Evolutionary conservation across 331 rosid species (phyloP).

Genomic region (Saraca asoca): DNA sequence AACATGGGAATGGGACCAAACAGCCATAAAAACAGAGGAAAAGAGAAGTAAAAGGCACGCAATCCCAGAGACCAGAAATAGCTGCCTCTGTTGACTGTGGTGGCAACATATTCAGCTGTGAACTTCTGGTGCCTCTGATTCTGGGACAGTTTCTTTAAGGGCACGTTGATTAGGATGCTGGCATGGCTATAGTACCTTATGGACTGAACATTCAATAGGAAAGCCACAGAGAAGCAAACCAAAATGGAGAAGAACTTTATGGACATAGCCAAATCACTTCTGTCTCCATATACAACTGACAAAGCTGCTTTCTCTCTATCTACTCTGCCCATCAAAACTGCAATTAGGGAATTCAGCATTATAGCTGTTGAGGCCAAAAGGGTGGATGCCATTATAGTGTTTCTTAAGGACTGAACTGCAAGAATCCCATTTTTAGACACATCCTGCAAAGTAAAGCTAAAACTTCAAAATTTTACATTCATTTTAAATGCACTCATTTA

Average conservation of each 20-base stretch:
- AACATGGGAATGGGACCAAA: slow-evolving; percentile 82
- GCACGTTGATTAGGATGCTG: slow-evolving; percentile 78
- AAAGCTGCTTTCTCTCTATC: slow-evolving; percentile 16
- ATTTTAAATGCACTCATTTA: too few species aligned
- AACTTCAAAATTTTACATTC: too few species aligned
- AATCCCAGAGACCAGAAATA: slow-evolving; percentile 85
- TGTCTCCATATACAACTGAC: slow-evolving; percentile 43
- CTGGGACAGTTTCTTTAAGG: slow-evolving; percentile 53
- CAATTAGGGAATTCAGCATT: slow-evolving; percentile 77
- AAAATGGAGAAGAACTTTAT: slow-evolving; percentile 69
- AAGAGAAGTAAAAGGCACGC: slow-evolving; percentile 83
- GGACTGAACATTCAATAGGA: slow-evolving; percentile 77
- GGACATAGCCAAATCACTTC: slow-evolving; percentile 48
- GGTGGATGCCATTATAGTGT: slow-evolving; percentile 93
- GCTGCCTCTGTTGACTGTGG: slow-evolving; percentile 71
- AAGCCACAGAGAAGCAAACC: slow-evolving; percentile 73
- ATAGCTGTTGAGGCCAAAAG: slow-evolving; percentile 90
- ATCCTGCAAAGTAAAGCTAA: slow-evolving; percentile 45
- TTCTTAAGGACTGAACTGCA: slow-evolving; percentile 80
- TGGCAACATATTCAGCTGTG: slow-evolving; percentile 64
- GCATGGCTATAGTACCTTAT: slow-evolving; percentile 85
- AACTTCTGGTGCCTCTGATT: slow-evolving; percentile 45
- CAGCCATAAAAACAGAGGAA: slow-evolving; percentile 80
- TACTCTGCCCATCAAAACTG: slow-evolving; percentile 60
- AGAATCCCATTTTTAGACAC: slow-evolving; percentile 69